Percentiles rank a stretch among this genome's conserved stretches.
phyloP scores from a whole-genome alignment of 495 filamentous ascomycete genomes.

The Penicillium angulare region DNA sequence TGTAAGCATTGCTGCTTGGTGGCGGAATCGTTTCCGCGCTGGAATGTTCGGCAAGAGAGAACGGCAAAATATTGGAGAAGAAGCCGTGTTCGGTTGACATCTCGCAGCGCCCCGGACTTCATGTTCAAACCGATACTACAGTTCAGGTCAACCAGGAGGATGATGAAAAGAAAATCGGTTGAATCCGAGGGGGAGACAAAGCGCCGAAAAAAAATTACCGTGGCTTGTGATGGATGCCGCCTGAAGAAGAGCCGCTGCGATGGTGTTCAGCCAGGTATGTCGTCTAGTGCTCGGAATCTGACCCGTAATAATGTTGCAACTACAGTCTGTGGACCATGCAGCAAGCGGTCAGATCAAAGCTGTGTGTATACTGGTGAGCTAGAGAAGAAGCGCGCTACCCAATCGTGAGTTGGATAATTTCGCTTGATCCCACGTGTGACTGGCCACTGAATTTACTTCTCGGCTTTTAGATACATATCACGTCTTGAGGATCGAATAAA shows the following conservation, averaged over 20 bases:
- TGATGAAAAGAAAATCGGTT: too few species aligned
- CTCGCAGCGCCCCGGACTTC: too few species aligned
- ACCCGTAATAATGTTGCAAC: conserved; percentile 9
- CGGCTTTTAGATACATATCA: conserved; percentile 23
- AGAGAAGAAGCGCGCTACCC: conserved; percentile 32
- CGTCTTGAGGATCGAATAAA: conserved; percentile 30
- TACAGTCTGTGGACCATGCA: conserved; percentile 39
- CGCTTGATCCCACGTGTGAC: background rate
- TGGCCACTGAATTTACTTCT: background rate
- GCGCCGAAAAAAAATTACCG: conserved; percentile 36
- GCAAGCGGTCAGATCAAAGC: conserved; percentile 17
- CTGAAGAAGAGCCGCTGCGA: conserved; percentile 37
- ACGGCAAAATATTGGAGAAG: too few species aligned
- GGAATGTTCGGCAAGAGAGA: too few species aligned
- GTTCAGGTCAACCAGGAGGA: too few species aligned
- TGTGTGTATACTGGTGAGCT: conserved; percentile 35
- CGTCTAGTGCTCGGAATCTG: conserved; percentile 9
- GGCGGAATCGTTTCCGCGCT: too few species aligned
- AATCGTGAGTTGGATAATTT: conserved; percentile 12
- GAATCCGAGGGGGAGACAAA: conserved; percentile 9
- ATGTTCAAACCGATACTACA: too few species aligned
- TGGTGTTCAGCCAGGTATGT: conserved; percentile 37
- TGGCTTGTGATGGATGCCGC: conserved; percentile 41
- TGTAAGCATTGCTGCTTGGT: too few species aligned
- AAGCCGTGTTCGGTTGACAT: too few species aligned